phyloP scores from a whole-genome alignment of 495 filamentous ascomycete species.

The Podospora pseudopauciseta region DNA sequence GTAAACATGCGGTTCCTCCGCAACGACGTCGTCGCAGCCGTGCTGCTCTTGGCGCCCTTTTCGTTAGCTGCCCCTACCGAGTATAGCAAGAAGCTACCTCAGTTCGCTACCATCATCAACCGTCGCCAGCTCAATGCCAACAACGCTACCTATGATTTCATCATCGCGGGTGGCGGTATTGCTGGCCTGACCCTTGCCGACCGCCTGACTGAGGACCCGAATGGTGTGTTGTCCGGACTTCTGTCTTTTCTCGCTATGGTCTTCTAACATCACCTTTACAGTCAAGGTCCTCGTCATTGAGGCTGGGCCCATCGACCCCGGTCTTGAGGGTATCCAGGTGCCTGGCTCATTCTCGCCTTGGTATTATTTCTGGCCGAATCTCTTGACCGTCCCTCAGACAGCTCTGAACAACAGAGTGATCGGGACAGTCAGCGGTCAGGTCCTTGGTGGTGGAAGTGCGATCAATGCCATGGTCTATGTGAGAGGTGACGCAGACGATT shows the following conservation, averaged over 20 bases:
- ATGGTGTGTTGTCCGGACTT: constrained; percentile 24
- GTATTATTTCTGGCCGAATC: constrained; percentile 29
- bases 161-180: constrained; percentile 49
- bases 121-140: constrained; percentile 3
- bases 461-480: constrained; percentile 46
- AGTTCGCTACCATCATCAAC: constrained; percentile 29
- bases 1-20: constrained; percentile 5
- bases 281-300: constrained; percentile 45
- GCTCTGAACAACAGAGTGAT: constrained; percentile 28
- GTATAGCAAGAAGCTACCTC: constrained; percentile 12
- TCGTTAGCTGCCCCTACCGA: constrained; percentile 9
- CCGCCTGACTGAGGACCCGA: constrained; percentile 45
- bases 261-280: constrained; percentile 2
- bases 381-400: constrained; percentile 23
- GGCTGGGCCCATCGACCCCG: constrained; percentile 36
- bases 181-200: constrained; percentile 48
- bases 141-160: constrained; percentile 42
- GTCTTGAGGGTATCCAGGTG: constrained; percentile 28
- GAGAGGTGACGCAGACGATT: constrained; percentile 45
- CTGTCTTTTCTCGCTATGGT: neutral
- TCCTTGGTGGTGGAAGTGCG: constrained; percentile 42
- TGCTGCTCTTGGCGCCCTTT: constrained; percentile 6
- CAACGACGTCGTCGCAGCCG: constrained; percentile 2
- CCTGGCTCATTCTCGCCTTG: constrained; percentile 28
- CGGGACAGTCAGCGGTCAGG: constrained; percentile 26